Percentiles rank a stretch among this genome's conserved stretches.
Evolutionary conservation across 192 early-diverging fungal species (phyloP).

Genomic region (Podila epicladia): DNA sequence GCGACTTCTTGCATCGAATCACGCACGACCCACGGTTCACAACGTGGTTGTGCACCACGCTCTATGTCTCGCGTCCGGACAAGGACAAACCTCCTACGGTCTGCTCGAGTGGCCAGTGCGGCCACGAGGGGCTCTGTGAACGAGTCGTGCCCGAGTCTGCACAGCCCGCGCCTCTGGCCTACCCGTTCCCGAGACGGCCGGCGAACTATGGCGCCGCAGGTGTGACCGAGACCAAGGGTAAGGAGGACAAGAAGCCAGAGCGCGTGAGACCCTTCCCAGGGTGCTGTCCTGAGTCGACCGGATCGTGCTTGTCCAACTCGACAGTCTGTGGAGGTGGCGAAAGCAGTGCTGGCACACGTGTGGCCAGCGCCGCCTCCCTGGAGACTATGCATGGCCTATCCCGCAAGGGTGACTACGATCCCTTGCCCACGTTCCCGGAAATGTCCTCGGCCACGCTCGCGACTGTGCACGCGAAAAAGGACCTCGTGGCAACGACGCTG

Average conservation of each 20-base stretch:
- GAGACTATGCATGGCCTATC: background rate
- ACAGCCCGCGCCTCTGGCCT: background rate
- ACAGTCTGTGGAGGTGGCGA: background rate
- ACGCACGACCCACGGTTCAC: conserved; percentile 36
- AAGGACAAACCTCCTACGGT: conserved; percentile 8
- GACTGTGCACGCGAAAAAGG: conserved; percentile 32
- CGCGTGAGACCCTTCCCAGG: background rate
- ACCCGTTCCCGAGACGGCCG: background rate
- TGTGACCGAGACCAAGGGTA: background rate
- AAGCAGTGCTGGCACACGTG: background rate
- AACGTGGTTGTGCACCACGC: conserved; percentile 19
- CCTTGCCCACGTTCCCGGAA: conserved; percentile 22
- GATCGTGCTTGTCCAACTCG: background rate
- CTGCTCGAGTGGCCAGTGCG: conserved; percentile 34
- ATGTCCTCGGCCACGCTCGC: conserved; percentile 11
- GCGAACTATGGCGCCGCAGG: background rate
- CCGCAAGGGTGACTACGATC: background rate
- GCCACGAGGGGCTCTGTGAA: conserved; percentile 36
- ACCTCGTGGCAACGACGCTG: conserved; percentile 19
- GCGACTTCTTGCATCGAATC: conserved; percentile 42
- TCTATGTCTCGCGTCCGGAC: conserved; percentile 41
- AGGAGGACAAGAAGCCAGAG: no score
- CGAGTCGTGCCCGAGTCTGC: background rate
- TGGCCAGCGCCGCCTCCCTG: background rate
- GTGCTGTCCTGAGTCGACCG: background rate